A percentile compares a stretch with the other conserved stretches of the same genome.
Conservation (phyloP, 768 basidiomycete species). For the Kwoniella shandongensis region DNA sequence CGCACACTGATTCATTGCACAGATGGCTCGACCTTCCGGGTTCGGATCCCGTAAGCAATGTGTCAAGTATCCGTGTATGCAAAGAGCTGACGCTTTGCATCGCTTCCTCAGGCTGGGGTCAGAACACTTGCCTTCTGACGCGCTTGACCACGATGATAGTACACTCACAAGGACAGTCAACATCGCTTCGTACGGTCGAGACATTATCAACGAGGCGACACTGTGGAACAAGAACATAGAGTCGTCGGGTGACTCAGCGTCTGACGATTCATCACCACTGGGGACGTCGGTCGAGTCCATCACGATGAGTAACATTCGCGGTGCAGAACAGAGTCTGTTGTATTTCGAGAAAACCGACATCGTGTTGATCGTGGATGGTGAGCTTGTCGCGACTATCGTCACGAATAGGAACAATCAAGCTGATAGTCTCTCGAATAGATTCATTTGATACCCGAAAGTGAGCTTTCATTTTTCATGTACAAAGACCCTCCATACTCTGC, state of each 20-base stretch:
- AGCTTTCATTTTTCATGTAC: too few relatives aligned
- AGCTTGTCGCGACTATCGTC: neutral
- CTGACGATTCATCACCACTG: constrained; percentile 27
- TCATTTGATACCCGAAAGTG: constrained; percentile 32
- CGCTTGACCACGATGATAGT: too few relatives aligned
- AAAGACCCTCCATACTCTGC: too few relatives aligned
- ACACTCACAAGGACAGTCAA: constrained; percentile 11
- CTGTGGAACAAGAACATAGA: constrained; percentile 49
- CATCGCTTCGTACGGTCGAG: constrained; percentile 46
- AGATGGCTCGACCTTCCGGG: constrained; percentile 53
- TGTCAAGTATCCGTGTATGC: neutral
- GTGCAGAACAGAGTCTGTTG: constrained; percentile 37
- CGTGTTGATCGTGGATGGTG: constrained; percentile 48
- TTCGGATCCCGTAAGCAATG: constrained; percentile 45
- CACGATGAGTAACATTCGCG: too few relatives aligned
- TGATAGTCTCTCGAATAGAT: constrained; percentile 24
- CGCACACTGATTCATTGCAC: too few relatives aligned
- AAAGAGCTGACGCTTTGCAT: neutral
- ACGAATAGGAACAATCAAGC: constrained; percentile 33
- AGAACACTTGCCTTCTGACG: constrained; percentile 50
- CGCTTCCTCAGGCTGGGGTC: constrained; percentile 50
- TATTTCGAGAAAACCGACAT: constrained; percentile 54
- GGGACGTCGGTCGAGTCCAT: constrained; percentile 28
- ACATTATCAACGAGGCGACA: constrained; percentile 55
- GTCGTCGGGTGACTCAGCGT: constrained; percentile 3